These are phyloP conservation scores for Tetrapisispora fleetii DNA, from an alignment of 805 yeast species.

Conservation along the genomic window DNA sequence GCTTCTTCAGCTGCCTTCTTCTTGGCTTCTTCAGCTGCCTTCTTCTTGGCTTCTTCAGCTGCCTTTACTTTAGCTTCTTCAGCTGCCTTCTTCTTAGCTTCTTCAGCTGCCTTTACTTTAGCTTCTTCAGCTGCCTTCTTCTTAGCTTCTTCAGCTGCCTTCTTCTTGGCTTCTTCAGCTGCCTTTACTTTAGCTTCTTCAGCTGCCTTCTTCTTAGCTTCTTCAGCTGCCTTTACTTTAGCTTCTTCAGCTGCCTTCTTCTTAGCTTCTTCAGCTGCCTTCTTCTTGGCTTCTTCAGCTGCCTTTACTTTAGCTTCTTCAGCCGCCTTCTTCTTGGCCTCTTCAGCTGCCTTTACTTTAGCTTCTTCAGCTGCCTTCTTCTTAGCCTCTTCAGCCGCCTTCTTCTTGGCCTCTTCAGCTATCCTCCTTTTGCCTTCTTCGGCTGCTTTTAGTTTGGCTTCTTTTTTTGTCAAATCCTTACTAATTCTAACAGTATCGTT, in stretches of 20 bases:
- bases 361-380: background rate
- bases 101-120: too few relatives aligned
- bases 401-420: background rate
- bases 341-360: too few relatives aligned
- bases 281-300: too few relatives aligned
- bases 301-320: too few relatives aligned
- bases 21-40: background rate
- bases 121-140: too few relatives aligned
- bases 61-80: background rate
- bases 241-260: too few relatives aligned
- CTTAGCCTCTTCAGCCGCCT: background rate
- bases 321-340: too few relatives aligned
- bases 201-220: too few relatives aligned
- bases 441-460: background rate
- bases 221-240: too few relatives aligned
- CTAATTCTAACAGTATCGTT: conserved; percentile 3
- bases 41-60: background rate
- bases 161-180: too few relatives aligned
- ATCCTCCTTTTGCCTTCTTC: background rate
- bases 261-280: too few relatives aligned
- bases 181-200: conserved; percentile 1
- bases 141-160: too few relatives aligned
- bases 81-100: background rate
- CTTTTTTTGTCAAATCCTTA: background rate
- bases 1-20: background rate